Conservation (phyloP, 2,329 filamentous ascomycete species). For the Pyrenochaeta sp. region DNA sequence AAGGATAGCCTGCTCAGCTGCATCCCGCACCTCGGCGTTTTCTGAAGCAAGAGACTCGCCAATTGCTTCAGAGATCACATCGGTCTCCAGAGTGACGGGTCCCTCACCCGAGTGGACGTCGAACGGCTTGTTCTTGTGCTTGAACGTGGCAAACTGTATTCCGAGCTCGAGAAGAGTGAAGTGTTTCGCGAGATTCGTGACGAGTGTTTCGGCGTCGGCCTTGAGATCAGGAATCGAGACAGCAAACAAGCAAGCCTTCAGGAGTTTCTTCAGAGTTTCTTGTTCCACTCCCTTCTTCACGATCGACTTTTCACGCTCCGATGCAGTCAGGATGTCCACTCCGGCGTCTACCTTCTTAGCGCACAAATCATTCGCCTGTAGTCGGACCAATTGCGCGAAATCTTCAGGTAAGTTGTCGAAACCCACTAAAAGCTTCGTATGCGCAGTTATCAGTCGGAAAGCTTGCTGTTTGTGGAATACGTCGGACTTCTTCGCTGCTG, state of each 20-base stretch:
- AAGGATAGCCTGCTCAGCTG: slow-evolving; percentile 79
- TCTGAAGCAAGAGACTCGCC: slow-evolving; percentile 91
- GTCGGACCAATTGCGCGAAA: slow-evolving; percentile 79
- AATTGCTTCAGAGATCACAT: slow-evolving; percentile 86
- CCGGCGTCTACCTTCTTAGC: slow-evolving; percentile 75
- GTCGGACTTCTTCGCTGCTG: slow-evolving; percentile 71
- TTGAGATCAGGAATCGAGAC: slow-evolving; percentile 83
- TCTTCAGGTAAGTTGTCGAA: slow-evolving; percentile 89
- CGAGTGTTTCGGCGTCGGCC: slow-evolving; percentile 75
- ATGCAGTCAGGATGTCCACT: slow-evolving; percentile 73
- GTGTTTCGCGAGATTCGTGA: slow-evolving; percentile 84
- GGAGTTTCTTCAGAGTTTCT: slow-evolving; percentile 78
- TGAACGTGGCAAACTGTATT: slow-evolving; percentile 79
- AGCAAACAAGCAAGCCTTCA: slow-evolving; percentile 89
- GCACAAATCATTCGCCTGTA: slow-evolving; percentile 87
- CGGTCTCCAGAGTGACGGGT: slow-evolving; percentile 83
- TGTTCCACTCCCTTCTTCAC: slow-evolving; percentile 88
- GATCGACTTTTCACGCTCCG: slow-evolving; percentile 82
- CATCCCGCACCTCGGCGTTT: slow-evolving; percentile 77
- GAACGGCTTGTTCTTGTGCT: slow-evolving; percentile 79
- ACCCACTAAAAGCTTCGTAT: slow-evolving; percentile 90
- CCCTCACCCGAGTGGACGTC: slow-evolving; percentile 88
- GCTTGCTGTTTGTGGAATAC: slow-evolving; percentile 93
- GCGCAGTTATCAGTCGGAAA: slow-evolving; percentile 83
- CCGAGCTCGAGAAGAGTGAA: slow-evolving; percentile 91